phyloP scores from a whole-genome alignment of 371 early-diverging fungal species.

The Scutellospora calospora region DNA sequence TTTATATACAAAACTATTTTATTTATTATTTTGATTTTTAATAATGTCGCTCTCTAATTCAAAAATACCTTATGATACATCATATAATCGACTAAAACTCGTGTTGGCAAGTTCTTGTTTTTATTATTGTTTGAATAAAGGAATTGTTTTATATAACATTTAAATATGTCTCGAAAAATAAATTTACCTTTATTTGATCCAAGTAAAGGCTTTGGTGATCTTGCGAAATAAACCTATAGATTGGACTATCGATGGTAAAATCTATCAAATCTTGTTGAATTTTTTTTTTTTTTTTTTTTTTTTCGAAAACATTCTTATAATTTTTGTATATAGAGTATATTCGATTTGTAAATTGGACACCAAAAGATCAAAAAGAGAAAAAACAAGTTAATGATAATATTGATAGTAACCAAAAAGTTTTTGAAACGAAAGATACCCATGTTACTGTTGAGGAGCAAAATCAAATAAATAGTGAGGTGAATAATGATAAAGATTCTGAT shows the following conservation, averaged over 20 bases:
- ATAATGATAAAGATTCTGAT: not conserved
- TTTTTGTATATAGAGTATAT: not conserved
- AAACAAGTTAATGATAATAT: not conserved
- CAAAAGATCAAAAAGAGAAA: not conserved
- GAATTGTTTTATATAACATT: not conserved
- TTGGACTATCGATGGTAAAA: not conserved
- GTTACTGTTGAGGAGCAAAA: not conserved
- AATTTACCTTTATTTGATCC: too few species aligned
- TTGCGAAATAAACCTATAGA: conserved; percentile 8
- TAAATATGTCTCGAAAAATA: not conserved
- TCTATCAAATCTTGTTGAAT: too few species aligned
- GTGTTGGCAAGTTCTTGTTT: not conserved
- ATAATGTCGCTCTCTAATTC: too few species aligned
- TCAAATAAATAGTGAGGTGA: too few species aligned
- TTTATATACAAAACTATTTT: too few species aligned
- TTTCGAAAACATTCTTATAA: too few species aligned
- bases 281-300: not conserved
- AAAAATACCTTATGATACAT: not conserved
- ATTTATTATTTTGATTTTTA: too few species aligned
- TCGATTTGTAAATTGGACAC: not conserved
- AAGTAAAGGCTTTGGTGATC: conserved; percentile 21
- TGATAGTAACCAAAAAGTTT: not conserved
- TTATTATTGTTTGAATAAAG: too few species aligned
- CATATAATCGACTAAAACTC: not conserved
- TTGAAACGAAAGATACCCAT: not conserved